Evolutionary conservation across 352 stramenopile genomes (phyloP).

Genomic region (Pythium folliculosum): DNA sequence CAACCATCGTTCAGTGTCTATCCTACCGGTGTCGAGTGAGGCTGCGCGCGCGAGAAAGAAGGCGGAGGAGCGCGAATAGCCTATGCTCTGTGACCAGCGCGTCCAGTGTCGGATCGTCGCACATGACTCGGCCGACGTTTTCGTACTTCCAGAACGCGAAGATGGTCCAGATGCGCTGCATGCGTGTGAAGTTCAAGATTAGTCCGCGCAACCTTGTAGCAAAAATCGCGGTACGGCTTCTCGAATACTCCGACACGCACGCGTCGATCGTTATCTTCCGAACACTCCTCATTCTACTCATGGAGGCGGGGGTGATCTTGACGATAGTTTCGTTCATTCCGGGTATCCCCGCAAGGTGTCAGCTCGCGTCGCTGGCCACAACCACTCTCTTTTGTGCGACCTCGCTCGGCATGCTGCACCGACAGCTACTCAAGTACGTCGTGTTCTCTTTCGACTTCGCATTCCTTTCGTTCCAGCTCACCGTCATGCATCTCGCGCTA

Average conservation of each 20-base stretch:
- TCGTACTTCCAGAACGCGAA: constrained; percentile 27
- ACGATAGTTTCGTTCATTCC: constrained; percentile 10
- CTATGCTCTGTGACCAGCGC: constrained; percentile 6
- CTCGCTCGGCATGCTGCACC: constrained; percentile 24
- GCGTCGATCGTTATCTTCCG: neutral
- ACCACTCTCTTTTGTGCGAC: constrained; percentile 22
- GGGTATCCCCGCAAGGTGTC: neutral
- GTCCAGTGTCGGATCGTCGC: constrained; percentile 10
- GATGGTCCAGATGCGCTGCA: constrained; percentile 30
- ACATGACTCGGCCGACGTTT: constrained; percentile 20
- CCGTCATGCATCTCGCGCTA: constrained; percentile 28
- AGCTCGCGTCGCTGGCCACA: constrained; percentile 6
- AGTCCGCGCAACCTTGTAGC: constrained; percentile 16
- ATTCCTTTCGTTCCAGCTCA: constrained; percentile 42
- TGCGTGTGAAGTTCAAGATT: constrained; percentile 25
- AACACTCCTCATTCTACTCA: constrained; percentile 7
- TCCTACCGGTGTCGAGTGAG: constrained; percentile 35
- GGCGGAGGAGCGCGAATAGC: constrained; percentile 13
- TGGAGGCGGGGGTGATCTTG: constrained; percentile 10
- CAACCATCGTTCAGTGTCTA: constrained; percentile 30
- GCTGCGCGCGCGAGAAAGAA: constrained; percentile 3
- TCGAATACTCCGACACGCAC: neutral
- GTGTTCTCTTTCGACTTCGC: constrained; percentile 45
- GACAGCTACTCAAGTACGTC: constrained; percentile 32
- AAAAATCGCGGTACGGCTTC: neutral